phyloP scores from a whole-genome alignment of 495 filamentous ascomycete genomes.

The Chaetomidium leptoderma region DNA sequence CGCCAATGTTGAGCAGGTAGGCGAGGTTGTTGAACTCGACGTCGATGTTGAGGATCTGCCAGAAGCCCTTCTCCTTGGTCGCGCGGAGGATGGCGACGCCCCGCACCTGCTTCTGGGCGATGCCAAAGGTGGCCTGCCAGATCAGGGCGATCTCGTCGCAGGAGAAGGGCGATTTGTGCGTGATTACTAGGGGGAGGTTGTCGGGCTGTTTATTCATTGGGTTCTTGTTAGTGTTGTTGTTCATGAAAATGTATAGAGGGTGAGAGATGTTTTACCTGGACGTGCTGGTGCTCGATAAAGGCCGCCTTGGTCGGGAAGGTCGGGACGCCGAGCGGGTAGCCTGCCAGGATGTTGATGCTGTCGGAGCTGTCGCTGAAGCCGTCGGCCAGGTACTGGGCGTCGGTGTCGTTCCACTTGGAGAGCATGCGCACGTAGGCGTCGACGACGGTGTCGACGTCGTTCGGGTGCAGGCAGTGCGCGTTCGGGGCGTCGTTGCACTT shows the following conservation, averaged over 20 bases:
- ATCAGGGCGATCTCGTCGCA: conserved; percentile 30
- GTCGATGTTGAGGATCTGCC: conserved; percentile 31
- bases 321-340: conserved; percentile 22
- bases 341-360: conserved; percentile 32
- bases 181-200: conserved; percentile 13
- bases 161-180: conserved; percentile 16
- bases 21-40: conserved; percentile 34
- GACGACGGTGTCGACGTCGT: conserved; percentile 22
- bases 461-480: conserved; percentile 18
- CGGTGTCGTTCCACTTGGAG: conserved; percentile 24
- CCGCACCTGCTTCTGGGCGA: conserved; percentile 16
- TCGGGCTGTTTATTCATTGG: conserved; percentile 4
- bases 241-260: not conserved
- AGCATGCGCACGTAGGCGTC: conserved; percentile 27
- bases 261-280: conserved; percentile 3
- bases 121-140: conserved; percentile 28
- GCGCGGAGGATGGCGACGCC: conserved; percentile 29
- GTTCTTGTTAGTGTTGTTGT: not conserved
- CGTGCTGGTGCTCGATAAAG: conserved; percentile 23
- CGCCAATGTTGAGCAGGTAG: conserved; percentile 28
- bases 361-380: conserved; percentile 29
- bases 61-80: conserved; percentile 14
- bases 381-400: conserved; percentile 24
- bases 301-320: conserved; percentile 30
- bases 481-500: conserved; percentile 3